Evolutionary conservation across 176 grass and related monocot genomes (phyloP).

Genomic region (Phoenix roebelenii): DNA sequence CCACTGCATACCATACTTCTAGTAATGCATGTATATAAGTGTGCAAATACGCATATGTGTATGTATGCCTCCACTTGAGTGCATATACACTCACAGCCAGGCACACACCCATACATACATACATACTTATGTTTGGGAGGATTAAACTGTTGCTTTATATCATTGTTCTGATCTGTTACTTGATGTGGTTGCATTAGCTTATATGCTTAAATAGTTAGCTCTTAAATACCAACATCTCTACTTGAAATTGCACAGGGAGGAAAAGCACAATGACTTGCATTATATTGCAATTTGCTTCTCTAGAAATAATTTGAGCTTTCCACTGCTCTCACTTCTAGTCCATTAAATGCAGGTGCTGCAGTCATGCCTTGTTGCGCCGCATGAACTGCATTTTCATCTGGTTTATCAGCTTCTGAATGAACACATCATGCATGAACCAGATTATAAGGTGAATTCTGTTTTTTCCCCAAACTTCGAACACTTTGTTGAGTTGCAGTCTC

Average conservation of each 20-base stretch:
- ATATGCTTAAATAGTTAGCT: no score
- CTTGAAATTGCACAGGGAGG: background rate
- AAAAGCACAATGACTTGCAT: no score
- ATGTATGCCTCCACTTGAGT: no score
- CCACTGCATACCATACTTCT: background rate
- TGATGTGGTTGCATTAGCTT: no score
- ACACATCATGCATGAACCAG: conserved; percentile 65
- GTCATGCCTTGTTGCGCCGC: conserved; percentile 49
- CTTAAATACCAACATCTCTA: background rate
- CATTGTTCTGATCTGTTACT: no score
- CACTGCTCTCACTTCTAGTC: background rate
- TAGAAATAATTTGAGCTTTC: background rate
- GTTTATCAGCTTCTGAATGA: conserved; percentile 60
- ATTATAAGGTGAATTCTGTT: conserved; percentile 59
- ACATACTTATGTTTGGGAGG: no score
- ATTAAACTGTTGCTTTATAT: no score
- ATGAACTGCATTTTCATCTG: conserved; percentile 83
- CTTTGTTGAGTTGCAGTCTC: background rate
- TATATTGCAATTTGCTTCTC: no score
- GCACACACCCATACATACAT: no score
- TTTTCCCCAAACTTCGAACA: background rate
- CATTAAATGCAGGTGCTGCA: conserved; percentile 54
- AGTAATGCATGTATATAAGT: no score
- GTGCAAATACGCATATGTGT: no score
- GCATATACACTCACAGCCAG: no score